Conservation (phyloP, 441 rosid species). For the Eruca vesicaria region DNA sequence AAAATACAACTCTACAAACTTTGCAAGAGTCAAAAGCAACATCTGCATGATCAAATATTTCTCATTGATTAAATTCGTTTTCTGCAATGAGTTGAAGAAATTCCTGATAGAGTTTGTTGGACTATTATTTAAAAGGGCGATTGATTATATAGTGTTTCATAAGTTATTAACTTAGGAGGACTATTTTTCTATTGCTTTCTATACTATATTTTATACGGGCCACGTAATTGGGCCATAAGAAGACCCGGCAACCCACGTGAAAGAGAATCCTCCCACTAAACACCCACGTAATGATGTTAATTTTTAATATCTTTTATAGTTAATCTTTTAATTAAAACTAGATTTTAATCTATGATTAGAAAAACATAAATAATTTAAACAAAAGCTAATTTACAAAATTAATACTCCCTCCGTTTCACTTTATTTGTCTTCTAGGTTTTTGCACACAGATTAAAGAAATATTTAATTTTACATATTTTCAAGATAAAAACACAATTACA, state of each 20-base stretch:
- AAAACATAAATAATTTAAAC: too few species aligned
- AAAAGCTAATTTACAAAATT: too few species aligned
- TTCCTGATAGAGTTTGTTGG: slow-evolving; percentile 23
- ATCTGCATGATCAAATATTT: slow-evolving; percentile 1
- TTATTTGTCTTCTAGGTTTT: too few species aligned
- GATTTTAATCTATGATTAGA: too few species aligned
- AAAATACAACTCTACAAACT: not conserved
- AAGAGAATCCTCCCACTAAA: slow-evolving; percentile 34
- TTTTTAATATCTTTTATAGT: not conserved
- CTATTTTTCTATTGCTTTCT: not conserved
- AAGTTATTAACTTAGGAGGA: not conserved
- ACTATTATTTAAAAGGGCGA: not conserved
- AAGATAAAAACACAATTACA: too few species aligned
- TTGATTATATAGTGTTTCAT: not conserved
- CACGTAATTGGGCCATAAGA: slow-evolving; percentile 35
- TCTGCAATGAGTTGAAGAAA: not conserved
- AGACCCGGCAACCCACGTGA: slow-evolving; percentile 42
- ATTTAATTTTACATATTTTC: too few species aligned
- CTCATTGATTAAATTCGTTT: not conserved
- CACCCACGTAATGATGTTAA: slow-evolving; percentile 29
- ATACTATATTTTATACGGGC: slow-evolving; percentile 26
- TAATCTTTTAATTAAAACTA: too few species aligned
- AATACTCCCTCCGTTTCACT: too few species aligned
- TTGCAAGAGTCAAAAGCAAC: slow-evolving; percentile 13
- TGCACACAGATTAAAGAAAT: too few species aligned